Evolutionary conservation across 2,329 filamentous ascomycete genomes (phyloP).

Genomic region (Botrytis deweyae): DNA sequence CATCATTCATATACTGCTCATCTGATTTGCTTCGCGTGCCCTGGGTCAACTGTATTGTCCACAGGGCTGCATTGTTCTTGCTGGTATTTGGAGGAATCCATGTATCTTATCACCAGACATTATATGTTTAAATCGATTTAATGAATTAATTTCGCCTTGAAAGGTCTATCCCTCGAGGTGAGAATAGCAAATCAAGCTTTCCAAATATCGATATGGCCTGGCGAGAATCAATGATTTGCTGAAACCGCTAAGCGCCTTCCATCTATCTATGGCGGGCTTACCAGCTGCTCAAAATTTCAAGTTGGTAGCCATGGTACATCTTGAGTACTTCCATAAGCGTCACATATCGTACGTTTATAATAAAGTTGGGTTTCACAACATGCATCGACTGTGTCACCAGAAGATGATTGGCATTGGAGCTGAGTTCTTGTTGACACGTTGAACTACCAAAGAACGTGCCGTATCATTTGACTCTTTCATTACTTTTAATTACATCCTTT

Average conservation of each 20-base stretch:
- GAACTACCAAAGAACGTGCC: constrained; percentile 2
- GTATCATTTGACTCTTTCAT: background rate
- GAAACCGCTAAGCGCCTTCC: background rate
- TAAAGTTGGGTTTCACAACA: constrained; percentile 3
- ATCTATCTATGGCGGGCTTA: background rate
- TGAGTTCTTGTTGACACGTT: constrained; percentile 1
- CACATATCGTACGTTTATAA: constrained; percentile 22
- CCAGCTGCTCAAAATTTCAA: constrained; percentile 12
- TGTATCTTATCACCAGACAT: background rate
- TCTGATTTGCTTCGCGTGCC: constrained; percentile 19
- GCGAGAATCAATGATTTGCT: background rate
- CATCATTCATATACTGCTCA: constrained; percentile 4
- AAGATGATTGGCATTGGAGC: constrained; percentile 3
- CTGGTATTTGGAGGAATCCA: constrained; percentile 3
- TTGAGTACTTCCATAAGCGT: constrained; percentile 15
- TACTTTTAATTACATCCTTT: background rate
- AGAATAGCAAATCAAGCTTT: background rate
- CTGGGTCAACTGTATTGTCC: constrained; percentile 9
- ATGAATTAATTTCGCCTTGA: background rate
- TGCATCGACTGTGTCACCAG: background rate
- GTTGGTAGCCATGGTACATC: constrained; percentile 16
- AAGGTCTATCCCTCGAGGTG: background rate
- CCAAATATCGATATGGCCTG: background rate
- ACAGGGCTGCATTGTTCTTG: constrained; percentile 20
- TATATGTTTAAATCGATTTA: background rate